These are phyloP conservation scores for Filobasidium uniguttulatum DNA, from an alignment of 1,284 basidiomycete species.

Conservation along the genomic window DNA sequence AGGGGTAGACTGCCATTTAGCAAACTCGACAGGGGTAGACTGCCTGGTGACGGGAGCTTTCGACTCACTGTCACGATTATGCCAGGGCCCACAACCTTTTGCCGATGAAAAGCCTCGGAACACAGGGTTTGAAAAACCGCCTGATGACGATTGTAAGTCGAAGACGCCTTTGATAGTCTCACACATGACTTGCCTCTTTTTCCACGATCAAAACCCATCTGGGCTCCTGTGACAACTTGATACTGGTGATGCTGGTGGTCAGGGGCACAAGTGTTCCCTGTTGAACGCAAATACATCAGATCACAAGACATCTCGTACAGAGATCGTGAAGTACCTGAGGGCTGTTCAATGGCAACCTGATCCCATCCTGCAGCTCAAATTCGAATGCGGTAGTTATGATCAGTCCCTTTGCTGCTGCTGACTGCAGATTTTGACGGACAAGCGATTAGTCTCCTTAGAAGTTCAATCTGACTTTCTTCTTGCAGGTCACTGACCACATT, in stretches of 20 bases:
- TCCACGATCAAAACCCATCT: conserved; percentile 74
- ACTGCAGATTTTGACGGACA: conserved; percentile 39
- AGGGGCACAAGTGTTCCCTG: conserved; percentile 63
- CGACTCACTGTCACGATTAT: conserved; percentile 28
- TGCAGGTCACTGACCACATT: conserved; percentile 49
- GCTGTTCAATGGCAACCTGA: conserved; percentile 10
- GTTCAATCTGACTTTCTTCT: neutral
- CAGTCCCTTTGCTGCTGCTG: conserved; percentile 74
- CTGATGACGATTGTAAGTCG: conserved; percentile 36
- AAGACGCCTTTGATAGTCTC: neutral
- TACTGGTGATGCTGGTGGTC: conserved; percentile 51
- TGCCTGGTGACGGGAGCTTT: too few relatives aligned
- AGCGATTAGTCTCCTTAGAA: too few relatives aligned
- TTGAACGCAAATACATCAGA: neutral
- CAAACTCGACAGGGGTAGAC: neutral
- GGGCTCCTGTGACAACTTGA: conserved; percentile 45
- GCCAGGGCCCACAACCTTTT: conserved; percentile 30
- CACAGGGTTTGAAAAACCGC: conserved; percentile 76
- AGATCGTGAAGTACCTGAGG: neutral
- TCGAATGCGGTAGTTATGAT: conserved; percentile 52
- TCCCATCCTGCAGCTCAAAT: conserved; percentile 41
- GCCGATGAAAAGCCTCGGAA: conserved; percentile 42
- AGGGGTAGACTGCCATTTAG: conserved; percentile 22
- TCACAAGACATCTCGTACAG: neutral
- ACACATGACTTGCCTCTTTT: conserved; percentile 55